Conservation (phyloP, 352 stramenopile species). For the Pythium coloratum region DNA sequence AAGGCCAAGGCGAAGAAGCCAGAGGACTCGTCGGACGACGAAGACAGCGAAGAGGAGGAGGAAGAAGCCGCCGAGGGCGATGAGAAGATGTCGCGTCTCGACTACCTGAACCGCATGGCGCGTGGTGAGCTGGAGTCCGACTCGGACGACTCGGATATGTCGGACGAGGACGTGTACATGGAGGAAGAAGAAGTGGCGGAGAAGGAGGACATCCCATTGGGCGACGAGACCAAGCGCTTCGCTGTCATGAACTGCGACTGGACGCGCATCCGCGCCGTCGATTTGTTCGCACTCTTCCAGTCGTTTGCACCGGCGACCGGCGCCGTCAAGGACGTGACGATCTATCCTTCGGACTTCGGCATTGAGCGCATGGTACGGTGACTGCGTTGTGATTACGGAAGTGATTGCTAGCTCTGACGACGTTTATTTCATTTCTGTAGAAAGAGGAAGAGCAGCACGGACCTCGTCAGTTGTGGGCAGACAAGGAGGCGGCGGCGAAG, state of each 20-base stretch:
- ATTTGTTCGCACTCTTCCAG: constrained; percentile 94
- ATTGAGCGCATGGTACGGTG: constrained; percentile 89
- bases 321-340: constrained; percentile 89
- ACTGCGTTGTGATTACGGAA: neutral
- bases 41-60: constrained; percentile 28
- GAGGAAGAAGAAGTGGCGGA: constrained; percentile 45
- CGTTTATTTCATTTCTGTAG: constrained; percentile 29
- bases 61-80: constrained; percentile 38
- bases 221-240: constrained; percentile 87
- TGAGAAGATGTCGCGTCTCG: constrained; percentile 74
- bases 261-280: constrained; percentile 93
- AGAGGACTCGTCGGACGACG: constrained; percentile 9
- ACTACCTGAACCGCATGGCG: constrained; percentile 86
- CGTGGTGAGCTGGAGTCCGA: constrained; percentile 71
- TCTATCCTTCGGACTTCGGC: constrained; percentile 97
- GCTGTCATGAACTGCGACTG: constrained; percentile 97
- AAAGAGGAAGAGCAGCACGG: constrained; percentile 81
- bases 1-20: constrained; percentile 32
- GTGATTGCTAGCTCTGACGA: neutral
- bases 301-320: constrained; percentile 92
- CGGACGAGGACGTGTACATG: constrained; percentile 50
- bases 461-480: constrained; percentile 61
- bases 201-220: constrained; percentile 78
- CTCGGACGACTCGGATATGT: constrained; percentile 50
- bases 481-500: constrained; percentile 29